Evolutionary conservation across 2,329 filamentous ascomycete genomes (phyloP), one percentile per base, ranked within the genome.

Genomic region (Arthrobotrys pseudoclavata): DNA sequence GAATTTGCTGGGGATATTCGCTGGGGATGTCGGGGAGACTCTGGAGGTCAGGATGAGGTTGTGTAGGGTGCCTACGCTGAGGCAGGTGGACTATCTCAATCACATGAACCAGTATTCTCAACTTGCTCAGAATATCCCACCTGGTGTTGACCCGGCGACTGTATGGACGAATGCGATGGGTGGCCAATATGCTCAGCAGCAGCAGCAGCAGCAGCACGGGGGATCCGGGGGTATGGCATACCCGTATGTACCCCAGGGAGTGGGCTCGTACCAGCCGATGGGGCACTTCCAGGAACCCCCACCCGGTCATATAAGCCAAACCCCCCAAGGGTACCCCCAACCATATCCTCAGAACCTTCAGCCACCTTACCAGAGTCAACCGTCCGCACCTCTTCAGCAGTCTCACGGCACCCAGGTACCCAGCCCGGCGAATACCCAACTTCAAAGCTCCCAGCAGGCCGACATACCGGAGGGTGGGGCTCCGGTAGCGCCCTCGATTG

Each of bases 41-140:
- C 85, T 99, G 75, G 96, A 99, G 85, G 95, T 99, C 80, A 97
- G 92, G 83, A 87, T 99, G 78, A 94, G 93, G 82, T 87, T 99
- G 70, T 91, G 94, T 1, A 91, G 91, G 15, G 91, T 97, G 40
- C 87, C 90, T 18, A 92, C 88, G 64, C 87, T 86, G 52, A 83
- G 83, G 22, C 84, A 82, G 53, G 79, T 78, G n/a, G 80, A 82
- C 47, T 82, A 81, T 55, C 76, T 82, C 57, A 80, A 80, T 50
- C 75, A 79, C 22, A 79, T 79, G 75, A 79, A 74, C 26, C 75
- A 79, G 22, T 74, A 71, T 29, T 67, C 63, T 5, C 69, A 72
- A 22, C 57, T 79, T 4, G 24, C 75, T 10, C 61, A 67, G 34
- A 74, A 42, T 24, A 69, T 79, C 55, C 75, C 75, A 6, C 68